Base-by-base conservation (phyloP, 2,329 filamentous ascomycete species). In the Aspergillus ibericus region DNA sequence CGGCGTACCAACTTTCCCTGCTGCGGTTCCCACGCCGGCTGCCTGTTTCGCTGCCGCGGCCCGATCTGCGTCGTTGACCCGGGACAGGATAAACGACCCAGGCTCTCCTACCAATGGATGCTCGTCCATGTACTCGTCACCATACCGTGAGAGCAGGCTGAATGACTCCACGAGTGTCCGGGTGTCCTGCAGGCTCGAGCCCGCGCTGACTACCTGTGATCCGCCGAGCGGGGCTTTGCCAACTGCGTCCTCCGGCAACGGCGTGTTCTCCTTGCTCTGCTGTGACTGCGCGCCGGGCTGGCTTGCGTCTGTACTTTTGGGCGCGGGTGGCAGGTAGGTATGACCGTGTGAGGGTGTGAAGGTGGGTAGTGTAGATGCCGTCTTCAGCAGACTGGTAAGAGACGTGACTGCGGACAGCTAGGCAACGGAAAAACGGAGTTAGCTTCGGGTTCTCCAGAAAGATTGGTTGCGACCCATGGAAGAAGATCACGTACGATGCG, bases 101-200 rank as follows among this genome's bases (percentile, higher is more conserved):
- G 86, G 86, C 68, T 88, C 86, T 49, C 86, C 86, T 7, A 82
- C 76, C 13, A 88, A 73, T 0, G 86, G 85, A 59, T 83, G 86
- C 65, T 88, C 85, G 68, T 88, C 86, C 77, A 85, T 85, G 72
- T 80, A 88, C 62, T 88, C 85, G 63, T 85, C 80, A 13, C 80
- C 83, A 66, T 83, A 86, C 7, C 75, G 74, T 12, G 82, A 74
- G 22, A 81, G 79, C 34, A 87, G 76, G 35, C 70, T 73, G 53
- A 85, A 78, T 8, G 83, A 82, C 18, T 82, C 77, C 16, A 72
- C 73, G 2, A 81, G 68, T n/a, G 70, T 77, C 35, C 74, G 74
- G 7, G 72, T 72, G 59, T 79, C 75, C 40, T 76, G 72, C 18
- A 69, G 66, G 18, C 60, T 64, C 6, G 71, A 66, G 44, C 66